A percentile compares a stretch with the other conserved stretches of the same genome.
These are phyloP conservation scores for Westerdykella aurantiaca DNA, from an alignment of 2,329 filamentous ascomycete genomes.

Conservation along the genomic window DNA sequence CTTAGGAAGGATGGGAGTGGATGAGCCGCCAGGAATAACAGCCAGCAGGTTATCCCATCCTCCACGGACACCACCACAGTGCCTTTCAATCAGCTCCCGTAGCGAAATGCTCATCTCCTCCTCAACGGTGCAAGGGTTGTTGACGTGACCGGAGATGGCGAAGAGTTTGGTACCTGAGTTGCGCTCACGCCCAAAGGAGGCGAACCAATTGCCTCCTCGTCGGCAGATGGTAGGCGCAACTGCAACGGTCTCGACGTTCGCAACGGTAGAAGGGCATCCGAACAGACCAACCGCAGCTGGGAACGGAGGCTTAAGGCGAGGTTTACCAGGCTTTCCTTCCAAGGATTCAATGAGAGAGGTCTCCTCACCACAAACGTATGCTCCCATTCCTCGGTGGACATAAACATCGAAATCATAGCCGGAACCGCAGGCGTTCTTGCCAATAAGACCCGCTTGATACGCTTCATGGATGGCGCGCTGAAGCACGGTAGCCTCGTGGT, in stretches of 20 bases:
- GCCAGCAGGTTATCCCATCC: slow-evolving; percentile 98
- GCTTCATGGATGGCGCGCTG: slow-evolving; percentile 97
- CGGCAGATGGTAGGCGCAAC: slow-evolving; percentile 94
- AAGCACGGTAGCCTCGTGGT: slow-evolving; percentile 87
- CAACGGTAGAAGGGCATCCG: slow-evolving; percentile 94
- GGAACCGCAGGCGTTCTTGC: slow-evolving; percentile 94
- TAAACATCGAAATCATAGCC: slow-evolving; percentile 98
- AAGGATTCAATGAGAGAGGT: slow-evolving; percentile 97
- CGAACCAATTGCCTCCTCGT: slow-evolving; percentile 89
- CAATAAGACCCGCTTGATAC: slow-evolving; percentile 88
- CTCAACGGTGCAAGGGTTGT: slow-evolving; percentile 96
- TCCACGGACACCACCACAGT: slow-evolving; percentile 92
- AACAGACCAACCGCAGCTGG: slow-evolving; percentile 95
- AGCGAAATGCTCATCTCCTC: slow-evolving; percentile 99
- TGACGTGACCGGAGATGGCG: slow-evolving; percentile 97
- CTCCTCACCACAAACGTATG: slow-evolving; percentile 97
- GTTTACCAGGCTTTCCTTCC: slow-evolving; percentile 98
- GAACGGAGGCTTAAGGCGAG: slow-evolving; percentile 96
- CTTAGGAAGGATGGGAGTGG: slow-evolving; percentile 92
- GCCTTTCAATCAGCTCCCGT: slow-evolving; percentile 92
- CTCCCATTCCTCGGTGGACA: slow-evolving; percentile 92
- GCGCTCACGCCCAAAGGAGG: slow-evolving; percentile 85
- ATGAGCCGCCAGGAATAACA: slow-evolving; percentile 92
- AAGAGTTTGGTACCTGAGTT: slow-evolving; percentile 97
- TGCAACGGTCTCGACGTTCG: slow-evolving; percentile 95